Conservation (phyloP, 106 monocot genomes). For the Narthecium ossifragum region DNA sequence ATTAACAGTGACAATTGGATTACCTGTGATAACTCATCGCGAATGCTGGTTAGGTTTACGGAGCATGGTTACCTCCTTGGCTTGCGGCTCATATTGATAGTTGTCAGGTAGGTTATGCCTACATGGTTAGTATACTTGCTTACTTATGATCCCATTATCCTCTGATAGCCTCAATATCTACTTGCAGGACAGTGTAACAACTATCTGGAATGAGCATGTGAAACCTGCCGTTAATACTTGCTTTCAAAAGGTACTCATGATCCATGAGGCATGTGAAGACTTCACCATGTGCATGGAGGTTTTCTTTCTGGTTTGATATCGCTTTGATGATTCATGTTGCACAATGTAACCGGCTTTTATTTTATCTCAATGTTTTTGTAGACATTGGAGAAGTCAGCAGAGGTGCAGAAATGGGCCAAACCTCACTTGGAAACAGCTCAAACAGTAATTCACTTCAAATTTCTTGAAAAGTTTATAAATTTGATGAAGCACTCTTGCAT, state of each 20-base stretch:
- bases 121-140: neutral
- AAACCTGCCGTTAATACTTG: conserved; percentile 52
- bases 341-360: neutral
- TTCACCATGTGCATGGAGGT: neutral
- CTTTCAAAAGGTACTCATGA: conserved; percentile 43
- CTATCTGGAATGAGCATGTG: conserved; percentile 70
- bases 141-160: neutral
- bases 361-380: conserved; percentile 5
- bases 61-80: conserved; percentile 96
- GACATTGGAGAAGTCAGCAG: conserved; percentile 17
- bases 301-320: neutral
- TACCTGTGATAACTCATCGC: too few species aligned
- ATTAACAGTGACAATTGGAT: too few species aligned
- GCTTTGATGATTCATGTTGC: too few species aligned
- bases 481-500: too few species aligned
- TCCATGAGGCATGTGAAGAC: neutral
- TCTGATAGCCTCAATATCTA: neutral
- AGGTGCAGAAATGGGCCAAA: conserved; percentile 18
- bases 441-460: conserved; percentile 38
- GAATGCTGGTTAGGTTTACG: conserved; percentile 48
- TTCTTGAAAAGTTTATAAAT: too few species aligned
- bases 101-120: conserved; percentile 46
- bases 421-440: conserved; percentile 30
- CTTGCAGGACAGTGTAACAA: conserved; percentile 39
- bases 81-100: conserved; percentile 41